phyloP scores from a whole-genome alignment of 1,284 basidiomycete species.

The Trametes pubescens region DNA sequence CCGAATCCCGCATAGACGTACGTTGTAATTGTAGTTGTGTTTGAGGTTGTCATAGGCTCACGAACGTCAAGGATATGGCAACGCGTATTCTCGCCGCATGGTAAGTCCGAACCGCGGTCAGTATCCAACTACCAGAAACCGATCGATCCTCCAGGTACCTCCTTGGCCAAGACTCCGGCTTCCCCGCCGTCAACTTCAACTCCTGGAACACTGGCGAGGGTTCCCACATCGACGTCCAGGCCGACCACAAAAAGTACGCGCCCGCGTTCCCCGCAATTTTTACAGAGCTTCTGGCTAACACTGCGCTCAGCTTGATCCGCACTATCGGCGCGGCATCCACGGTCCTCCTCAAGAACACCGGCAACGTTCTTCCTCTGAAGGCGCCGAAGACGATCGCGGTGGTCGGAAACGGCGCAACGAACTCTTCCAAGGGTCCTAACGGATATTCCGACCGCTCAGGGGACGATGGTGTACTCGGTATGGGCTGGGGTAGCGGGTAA shows the following conservation, averaged over 20 bases:
- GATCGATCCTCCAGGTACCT: constrained; percentile 53
- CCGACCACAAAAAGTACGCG: constrained; percentile 63
- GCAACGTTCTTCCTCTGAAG: constrained; percentile 64
- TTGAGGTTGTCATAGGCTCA: not conserved
- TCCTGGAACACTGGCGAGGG: constrained; percentile 40
- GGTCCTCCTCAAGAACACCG: constrained; percentile 78
- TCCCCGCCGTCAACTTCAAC: constrained; percentile 56
- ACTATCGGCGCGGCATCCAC: constrained; percentile 75
- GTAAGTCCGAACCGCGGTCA: constrained; percentile 35
- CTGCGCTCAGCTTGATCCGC: constrained; percentile 59
- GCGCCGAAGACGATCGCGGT: constrained; percentile 61
- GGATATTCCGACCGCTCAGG: constrained; percentile 49
- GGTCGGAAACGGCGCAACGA: constrained; percentile 70
- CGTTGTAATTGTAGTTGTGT: not conserved
- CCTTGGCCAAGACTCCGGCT: constrained; percentile 67
- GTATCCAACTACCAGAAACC: no score
- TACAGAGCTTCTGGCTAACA: not conserved
- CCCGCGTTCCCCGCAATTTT: not conserved
- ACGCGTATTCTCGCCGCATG: constrained; percentile 67
- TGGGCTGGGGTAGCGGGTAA: constrained; percentile 69
- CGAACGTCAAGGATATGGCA: constrained; percentile 58
- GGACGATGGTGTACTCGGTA: constrained; percentile 51
- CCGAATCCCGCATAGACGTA: constrained; percentile 32
- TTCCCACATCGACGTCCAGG: constrained; percentile 46
- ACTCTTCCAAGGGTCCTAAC: constrained; percentile 66